Evolutionary conservation across 768 basidiomycete genomes (phyloP).

Genomic region (Termitomyces sp.): DNA sequence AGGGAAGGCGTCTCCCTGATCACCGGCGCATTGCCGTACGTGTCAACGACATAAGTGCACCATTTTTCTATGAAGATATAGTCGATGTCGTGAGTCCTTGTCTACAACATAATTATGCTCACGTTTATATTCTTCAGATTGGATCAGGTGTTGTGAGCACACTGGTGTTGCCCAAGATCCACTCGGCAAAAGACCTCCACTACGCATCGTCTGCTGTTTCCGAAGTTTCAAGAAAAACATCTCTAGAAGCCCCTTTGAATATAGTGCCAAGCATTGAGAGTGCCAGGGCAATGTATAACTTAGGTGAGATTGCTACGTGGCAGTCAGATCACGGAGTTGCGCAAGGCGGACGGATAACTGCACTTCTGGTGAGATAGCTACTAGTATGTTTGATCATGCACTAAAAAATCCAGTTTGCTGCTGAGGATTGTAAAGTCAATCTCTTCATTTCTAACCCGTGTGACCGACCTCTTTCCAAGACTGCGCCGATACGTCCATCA

Average conservation of each 20-base stretch:
- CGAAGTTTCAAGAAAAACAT: slow-evolving; percentile 20
- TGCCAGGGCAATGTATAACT: slow-evolving; percentile 60
- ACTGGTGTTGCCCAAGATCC: slow-evolving; percentile 83
- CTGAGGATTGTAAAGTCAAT: slow-evolving; percentile 78
- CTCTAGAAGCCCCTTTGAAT: slow-evolving; percentile 32
- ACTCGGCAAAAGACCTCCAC: slow-evolving; percentile 61
- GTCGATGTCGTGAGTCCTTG: slow-evolving; percentile 42
- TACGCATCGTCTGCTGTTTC: slow-evolving; percentile 47
- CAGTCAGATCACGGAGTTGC: slow-evolving; percentile 41
- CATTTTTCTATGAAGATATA: slow-evolving; percentile 63
- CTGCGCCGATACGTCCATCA: slow-evolving; percentile 84
- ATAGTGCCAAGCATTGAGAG: slow-evolving; percentile 86
- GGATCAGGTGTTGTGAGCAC: slow-evolving; percentile 42
- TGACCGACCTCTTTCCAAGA: slow-evolving; percentile 43
- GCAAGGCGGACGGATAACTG: slow-evolving; percentile 50
- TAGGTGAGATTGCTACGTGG: slow-evolving; percentile 71
- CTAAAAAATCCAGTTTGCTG: slow-evolving; percentile 63
- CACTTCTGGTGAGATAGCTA: slow-evolving; percentile 52
- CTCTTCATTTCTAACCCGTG: background rate
- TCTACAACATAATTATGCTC: background rate
- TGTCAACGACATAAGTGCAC: slow-evolving; percentile 60
- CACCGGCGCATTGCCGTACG: slow-evolving; percentile 60
- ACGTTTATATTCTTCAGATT: slow-evolving; percentile 17
- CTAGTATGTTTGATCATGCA: background rate
- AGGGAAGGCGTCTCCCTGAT: slow-evolving; percentile 32